Conservation (phyloP, 1,284 basidiomycete species). For the Ganoderma boninense region DNA sequence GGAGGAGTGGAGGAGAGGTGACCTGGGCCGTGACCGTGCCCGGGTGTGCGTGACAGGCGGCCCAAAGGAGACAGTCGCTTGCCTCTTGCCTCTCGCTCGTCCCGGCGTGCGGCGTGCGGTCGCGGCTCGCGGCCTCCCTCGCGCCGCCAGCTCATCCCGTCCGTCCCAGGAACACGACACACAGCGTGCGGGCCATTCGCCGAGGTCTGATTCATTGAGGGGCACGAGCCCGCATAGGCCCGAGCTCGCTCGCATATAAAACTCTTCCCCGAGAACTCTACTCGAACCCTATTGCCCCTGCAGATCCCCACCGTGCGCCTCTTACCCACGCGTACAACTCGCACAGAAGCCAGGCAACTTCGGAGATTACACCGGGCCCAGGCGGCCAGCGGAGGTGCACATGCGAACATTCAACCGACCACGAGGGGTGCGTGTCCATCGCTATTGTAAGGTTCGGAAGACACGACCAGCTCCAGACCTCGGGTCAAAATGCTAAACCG, state of each 20-base stretch:
- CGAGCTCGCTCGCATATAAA: conserved; percentile 18
- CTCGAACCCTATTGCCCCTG: conserved; percentile 19
- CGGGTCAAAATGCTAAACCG: neutral
- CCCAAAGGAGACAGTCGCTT: conserved; percentile 19
- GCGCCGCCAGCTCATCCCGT: neutral
- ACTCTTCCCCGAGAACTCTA: conserved; percentile 10
- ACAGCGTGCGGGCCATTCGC: conserved; percentile 8
- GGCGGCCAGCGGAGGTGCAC: neutral
- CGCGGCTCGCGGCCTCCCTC: conserved; percentile 17
- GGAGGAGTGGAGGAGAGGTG: conserved; percentile 14
- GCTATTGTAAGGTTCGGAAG: conserved; percentile 1
- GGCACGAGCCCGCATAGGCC: conserved; percentile 15
- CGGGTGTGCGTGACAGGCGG: conserved; percentile 26
- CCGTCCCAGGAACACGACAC: conserved; percentile 11
- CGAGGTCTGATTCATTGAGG: conserved; percentile 22
- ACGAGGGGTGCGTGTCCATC: conserved; percentile 24
- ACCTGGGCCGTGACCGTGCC: conserved; percentile 26
- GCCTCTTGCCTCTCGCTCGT: neutral
- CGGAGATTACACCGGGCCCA: conserved; percentile 27
- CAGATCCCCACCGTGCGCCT: conserved; percentile 22
- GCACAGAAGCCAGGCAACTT: conserved; percentile 15
- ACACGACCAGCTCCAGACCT: neutral
- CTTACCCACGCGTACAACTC: conserved; percentile 16
- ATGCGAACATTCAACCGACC: conserved; percentile 3
- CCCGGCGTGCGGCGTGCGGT: conserved; percentile 5